Evolutionary conservation across 2,329 filamentous ascomycete species (phyloP).

Genomic region (Cladosporium phlei): DNA sequence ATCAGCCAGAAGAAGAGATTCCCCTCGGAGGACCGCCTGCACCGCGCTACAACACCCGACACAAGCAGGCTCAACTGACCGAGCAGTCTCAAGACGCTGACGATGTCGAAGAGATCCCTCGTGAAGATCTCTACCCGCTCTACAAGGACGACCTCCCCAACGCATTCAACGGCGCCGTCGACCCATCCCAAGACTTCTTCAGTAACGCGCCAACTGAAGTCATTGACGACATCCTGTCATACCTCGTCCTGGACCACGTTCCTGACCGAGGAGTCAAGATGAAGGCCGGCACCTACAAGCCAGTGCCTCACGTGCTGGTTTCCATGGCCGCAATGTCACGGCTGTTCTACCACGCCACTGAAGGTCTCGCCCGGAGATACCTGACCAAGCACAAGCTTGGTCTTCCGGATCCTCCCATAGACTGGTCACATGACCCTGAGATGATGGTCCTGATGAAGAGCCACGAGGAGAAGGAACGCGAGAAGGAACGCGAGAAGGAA

Average conservation of each 20-base stretch:
- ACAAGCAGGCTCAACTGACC: neutral
- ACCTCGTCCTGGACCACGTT: slow-evolving; percentile 16
- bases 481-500: neutral
- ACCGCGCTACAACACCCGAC: slow-evolving; percentile 1
- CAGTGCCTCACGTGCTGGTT: slow-evolving; percentile 13
- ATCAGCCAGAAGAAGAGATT: no score
- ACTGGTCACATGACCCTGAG: no score
- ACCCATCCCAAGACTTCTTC: slow-evolving; percentile 15
- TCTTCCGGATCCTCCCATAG: neutral
- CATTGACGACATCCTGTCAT: slow-evolving; percentile 16
- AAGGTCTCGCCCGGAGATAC: slow-evolving; percentile 14
- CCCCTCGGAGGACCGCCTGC: no score
- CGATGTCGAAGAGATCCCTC: neutral
- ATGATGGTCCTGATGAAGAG: no score
- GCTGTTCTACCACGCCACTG: slow-evolving; percentile 10
- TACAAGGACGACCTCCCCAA: slow-evolving; percentile 14
- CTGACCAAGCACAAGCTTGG: slow-evolving; percentile 1
- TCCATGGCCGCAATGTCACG: slow-evolving; percentile 17
- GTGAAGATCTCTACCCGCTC: slow-evolving; percentile 2
- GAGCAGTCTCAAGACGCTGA: neutral
- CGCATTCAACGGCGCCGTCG: slow-evolving; percentile 12
- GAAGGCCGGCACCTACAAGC: neutral
- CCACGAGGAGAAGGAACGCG: neutral
- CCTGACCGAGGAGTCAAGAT: slow-evolving; percentile 12
- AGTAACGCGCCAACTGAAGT: slow-evolving; percentile 15